These are phyloP conservation scores for Boletales sp. DNA, from an alignment of 768 basidiomycete species.

Conservation along the genomic window DNA sequence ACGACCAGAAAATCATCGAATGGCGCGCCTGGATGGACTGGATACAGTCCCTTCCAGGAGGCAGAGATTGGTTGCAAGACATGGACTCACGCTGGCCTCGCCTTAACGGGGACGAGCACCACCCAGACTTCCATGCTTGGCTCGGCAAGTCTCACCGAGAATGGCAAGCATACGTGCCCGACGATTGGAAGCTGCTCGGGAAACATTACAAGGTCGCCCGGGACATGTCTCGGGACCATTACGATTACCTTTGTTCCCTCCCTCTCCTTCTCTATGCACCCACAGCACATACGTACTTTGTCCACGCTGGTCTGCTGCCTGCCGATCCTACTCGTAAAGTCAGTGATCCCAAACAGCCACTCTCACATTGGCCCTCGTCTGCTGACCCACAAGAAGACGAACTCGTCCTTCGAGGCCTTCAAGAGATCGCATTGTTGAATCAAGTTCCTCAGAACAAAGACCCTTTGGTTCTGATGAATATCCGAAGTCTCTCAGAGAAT, in stretches of 20 bases:
- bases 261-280: constrained; percentile 77
- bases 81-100: constrained; percentile 44
- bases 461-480: constrained; percentile 62
- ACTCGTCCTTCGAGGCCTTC: constrained; percentile 45
- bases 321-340: constrained; percentile 56
- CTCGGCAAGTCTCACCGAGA: constrained; percentile 31
- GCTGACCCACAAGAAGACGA: constrained; percentile 20
- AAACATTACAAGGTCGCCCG: constrained; percentile 78
- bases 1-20: constrained; percentile 88
- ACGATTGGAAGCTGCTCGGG: constrained; percentile 69
- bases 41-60: constrained; percentile 48
- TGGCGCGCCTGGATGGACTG: constrained; percentile 88
- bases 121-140: constrained; percentile 34
- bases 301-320: constrained; percentile 81
- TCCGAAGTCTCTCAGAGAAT: constrained; percentile 36
- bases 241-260: constrained; percentile 68
- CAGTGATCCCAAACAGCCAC: constrained; percentile 59
- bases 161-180: constrained; percentile 54
- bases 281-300: constrained; percentile 68
- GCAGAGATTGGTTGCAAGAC: constrained; percentile 51
- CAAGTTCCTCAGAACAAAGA: constrained; percentile 73
- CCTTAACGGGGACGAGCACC: constrained; percentile 26
- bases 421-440: constrained; percentile 65
- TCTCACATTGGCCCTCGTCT: constrained; percentile 55
- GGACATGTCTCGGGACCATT: constrained; percentile 57